A percentile compares a stretch with the other conserved stretches of the same genome.
These are phyloP conservation scores for Plasmodium ovale DNA, from an alignment of 169 alveolate genomes.

Conservation along the genomic window DNA sequence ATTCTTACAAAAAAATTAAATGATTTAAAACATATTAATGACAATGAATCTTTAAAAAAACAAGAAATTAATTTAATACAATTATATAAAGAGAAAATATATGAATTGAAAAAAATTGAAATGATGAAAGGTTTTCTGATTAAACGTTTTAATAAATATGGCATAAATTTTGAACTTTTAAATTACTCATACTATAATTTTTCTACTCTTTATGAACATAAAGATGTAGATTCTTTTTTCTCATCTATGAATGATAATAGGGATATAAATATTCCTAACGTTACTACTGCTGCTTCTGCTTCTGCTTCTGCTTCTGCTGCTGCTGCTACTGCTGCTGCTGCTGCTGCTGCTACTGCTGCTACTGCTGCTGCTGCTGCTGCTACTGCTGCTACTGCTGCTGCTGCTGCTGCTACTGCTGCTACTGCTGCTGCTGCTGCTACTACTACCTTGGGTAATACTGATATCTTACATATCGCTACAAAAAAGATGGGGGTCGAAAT, in stretches of 20 bases:
- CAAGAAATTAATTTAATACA: conserved; percentile 29
- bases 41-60: conserved; percentile 40
- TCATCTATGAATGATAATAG: background rate
- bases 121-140: conserved; percentile 20
- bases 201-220: conserved; percentile 40
- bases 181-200: conserved; percentile 36
- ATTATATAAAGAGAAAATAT: conserved; percentile 12
- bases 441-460: too few species aligned
- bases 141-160: conserved; percentile 37
- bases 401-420: background rate
- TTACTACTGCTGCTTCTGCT: background rate
- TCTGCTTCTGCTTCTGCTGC: too few species aligned
- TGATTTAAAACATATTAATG: conserved; percentile 16
- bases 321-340: too few species aligned
- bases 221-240: conserved; percentile 1
- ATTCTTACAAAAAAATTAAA: conserved; percentile 1
- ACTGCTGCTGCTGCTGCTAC: too few species aligned
- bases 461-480: too few species aligned
- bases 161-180: conserved; percentile 43
- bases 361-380: background rate
- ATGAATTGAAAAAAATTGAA: conserved; percentile 29
- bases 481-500: background rate
- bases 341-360: too few species aligned
- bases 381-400: background rate
- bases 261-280: background rate